Conservation (phyloP, 2,329 filamentous ascomycete species). For the Aureobasidium melanogenum region DNA sequence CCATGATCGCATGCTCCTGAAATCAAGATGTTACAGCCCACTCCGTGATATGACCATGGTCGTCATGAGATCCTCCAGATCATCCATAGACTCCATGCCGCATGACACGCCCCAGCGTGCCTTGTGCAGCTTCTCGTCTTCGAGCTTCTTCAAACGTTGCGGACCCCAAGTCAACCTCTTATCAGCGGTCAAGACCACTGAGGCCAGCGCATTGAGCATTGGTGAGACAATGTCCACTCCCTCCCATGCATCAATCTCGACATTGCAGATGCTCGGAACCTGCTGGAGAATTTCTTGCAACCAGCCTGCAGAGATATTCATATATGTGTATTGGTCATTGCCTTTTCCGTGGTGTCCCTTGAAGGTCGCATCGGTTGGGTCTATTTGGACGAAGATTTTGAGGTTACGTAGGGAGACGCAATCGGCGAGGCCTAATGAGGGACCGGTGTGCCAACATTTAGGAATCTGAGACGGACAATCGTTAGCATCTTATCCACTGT, state of each 20-base stretch:
- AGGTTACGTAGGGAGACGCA: slow-evolving; percentile 51
- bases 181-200: slow-evolving; percentile 40
- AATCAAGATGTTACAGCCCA: neutral
- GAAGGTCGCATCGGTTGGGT: slow-evolving; percentile 57
- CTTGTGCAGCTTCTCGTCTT: slow-evolving; percentile 27
- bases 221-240: slow-evolving; percentile 56
- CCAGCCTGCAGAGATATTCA: slow-evolving; percentile 53
- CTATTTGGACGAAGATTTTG: slow-evolving; percentile 59
- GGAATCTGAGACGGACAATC: slow-evolving; percentile 40
- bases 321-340: slow-evolving; percentile 59
- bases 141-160: slow-evolving; percentile 56
- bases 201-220: slow-evolving; percentile 54
- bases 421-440: slow-evolving; percentile 54
- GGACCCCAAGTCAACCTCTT: slow-evolving; percentile 59
- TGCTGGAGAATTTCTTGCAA: slow-evolving; percentile 48
- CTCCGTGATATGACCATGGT: slow-evolving; percentile 8
- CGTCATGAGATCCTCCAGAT: slow-evolving; percentile 16
- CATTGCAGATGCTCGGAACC: slow-evolving; percentile 46
- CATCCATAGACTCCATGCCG: slow-evolving; percentile 2
- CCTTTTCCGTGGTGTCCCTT: slow-evolving; percentile 50
- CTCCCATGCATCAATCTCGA: slow-evolving; percentile 63
- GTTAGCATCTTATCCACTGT: neutral
- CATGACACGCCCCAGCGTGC: neutral
- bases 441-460: slow-evolving; percentile 59
- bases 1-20: neutral